Conservation (phyloP, 192 early-diverging fungal species). For the Coemansia sp. region DNA sequence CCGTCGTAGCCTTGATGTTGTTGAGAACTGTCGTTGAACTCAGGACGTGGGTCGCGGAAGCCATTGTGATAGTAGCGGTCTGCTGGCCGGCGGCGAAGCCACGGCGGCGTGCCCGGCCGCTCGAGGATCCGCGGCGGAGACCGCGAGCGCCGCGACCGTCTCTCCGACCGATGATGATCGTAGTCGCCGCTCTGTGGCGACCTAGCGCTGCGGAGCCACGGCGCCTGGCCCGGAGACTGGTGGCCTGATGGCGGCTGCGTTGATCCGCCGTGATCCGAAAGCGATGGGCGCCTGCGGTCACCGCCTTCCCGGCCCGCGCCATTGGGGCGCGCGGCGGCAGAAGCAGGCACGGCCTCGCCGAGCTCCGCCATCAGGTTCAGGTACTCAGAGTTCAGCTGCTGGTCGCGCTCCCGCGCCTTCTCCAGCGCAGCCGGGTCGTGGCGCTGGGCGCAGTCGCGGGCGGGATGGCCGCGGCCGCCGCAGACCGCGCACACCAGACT, state of each 20-base stretch:
- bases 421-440: constrained; percentile 79
- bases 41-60: constrained; percentile 9
- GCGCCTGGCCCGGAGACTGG: constrained; percentile 20
- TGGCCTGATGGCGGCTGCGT: background rate
- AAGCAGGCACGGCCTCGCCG: constrained; percentile 61
- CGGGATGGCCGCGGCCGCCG: constrained; percentile 86
- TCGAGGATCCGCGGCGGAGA: constrained; percentile 12
- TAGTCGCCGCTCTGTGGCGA: constrained; percentile 9
- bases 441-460: constrained; percentile 86
- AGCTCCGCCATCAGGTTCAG: constrained; percentile 93
- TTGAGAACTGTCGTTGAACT: no score
- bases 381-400: constrained; percentile 88
- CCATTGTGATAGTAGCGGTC: constrained; percentile 17
- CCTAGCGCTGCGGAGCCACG: constrained; percentile 28
- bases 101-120: constrained; percentile 36
- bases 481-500: constrained; percentile 88
- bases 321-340: no score
- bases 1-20: no score
- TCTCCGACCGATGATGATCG: constrained; percentile 6
- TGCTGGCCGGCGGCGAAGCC: constrained; percentile 33
- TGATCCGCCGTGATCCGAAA: constrained; percentile 1
- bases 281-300: background rate
- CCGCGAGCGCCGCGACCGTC: constrained; percentile 16
- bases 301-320: background rate
- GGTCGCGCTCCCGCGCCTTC: constrained; percentile 72